These are phyloP conservation scores for Hypoxylon sp. DNA, from an alignment of 2,329 filamentous ascomycete species.

Conservation along the genomic window DNA sequence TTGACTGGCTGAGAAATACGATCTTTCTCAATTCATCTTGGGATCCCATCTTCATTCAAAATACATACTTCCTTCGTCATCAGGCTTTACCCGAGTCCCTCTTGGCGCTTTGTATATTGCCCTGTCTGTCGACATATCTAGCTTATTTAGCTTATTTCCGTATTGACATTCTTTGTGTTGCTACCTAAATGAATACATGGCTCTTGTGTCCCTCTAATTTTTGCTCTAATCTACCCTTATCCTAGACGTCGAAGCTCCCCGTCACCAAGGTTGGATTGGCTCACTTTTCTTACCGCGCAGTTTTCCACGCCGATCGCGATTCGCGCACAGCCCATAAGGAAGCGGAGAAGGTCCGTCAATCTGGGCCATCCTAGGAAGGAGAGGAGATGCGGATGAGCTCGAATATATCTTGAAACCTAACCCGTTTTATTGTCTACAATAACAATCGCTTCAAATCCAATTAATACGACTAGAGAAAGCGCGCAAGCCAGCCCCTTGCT, in stretches of 20 bases:
- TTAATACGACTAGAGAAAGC: conserved; percentile 11
- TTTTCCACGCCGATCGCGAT: conserved; percentile 39
- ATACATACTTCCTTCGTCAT: conserved; percentile 17
- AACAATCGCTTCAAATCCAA: conserved; percentile 8
- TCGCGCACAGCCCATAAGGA: conserved; percentile 35
- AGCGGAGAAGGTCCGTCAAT: conserved; percentile 27
- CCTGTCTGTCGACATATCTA: conserved; percentile 13
- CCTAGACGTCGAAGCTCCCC: conserved; percentile 19
- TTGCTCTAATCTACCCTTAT: conserved; percentile 18
- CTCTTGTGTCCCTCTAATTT: conserved; percentile 25
- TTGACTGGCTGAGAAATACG: conserved; percentile 29
- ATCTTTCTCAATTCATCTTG: conserved; percentile 12
- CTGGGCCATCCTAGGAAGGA: conserved; percentile 28
- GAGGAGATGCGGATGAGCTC: conserved; percentile 24
- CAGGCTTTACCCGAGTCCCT: conserved; percentile 14
- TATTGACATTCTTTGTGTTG: conserved; percentile 27
- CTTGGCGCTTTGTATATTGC: conserved; percentile 39
- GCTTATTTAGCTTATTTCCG: conserved; percentile 12
- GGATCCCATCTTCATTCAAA: conserved; percentile 15
- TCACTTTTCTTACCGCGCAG: conserved; percentile 37
- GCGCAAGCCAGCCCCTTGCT: conserved; percentile 9
- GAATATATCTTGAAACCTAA: conserved; percentile 32
- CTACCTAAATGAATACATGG: conserved; percentile 13
- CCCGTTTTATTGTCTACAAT: conserved; percentile 26
- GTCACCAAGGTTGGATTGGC: conserved; percentile 22